These are phyloP conservation scores for Candida coleopterorum DNA, from an alignment of 805 yeast species.

Conservation along the genomic window DNA sequence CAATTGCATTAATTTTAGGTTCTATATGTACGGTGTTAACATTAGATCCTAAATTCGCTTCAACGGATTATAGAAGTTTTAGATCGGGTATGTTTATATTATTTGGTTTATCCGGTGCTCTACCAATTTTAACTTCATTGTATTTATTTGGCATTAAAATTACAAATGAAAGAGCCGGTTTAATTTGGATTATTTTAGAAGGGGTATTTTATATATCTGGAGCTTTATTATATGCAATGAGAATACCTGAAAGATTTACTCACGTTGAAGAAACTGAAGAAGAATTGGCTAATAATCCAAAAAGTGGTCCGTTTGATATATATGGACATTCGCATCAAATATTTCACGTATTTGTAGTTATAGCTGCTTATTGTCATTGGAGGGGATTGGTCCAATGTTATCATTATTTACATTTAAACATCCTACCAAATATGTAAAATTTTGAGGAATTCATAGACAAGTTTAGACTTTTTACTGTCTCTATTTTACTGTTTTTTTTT, in stretches of 20 bases:
- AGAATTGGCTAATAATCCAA: constrained; percentile 10
- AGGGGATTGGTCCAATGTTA: constrained; percentile 57
- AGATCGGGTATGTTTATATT: constrained; percentile 74
- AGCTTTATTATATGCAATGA: constrained; percentile 69
- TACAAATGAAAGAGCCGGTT: constrained; percentile 47
- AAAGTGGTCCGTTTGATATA: constrained; percentile 46
- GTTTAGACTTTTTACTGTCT: not conserved
- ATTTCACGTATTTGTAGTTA: constrained; percentile 71
- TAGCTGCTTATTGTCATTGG: constrained; percentile 74
- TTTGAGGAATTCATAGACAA: not conserved
- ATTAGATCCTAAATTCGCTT: constrained; percentile 59
- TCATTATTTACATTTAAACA: constrained; percentile 36
- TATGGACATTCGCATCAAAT: constrained; percentile 84
- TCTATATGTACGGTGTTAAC: constrained; percentile 58
- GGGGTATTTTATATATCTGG: constrained; percentile 75
- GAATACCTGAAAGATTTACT: constrained; percentile 68
- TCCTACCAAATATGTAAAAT: constrained; percentile 2
- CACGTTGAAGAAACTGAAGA: constrained; percentile 20
- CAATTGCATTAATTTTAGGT: constrained; percentile 53
- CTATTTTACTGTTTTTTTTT: too few relatives aligned
- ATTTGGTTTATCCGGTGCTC: constrained; percentile 73
- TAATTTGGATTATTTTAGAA: constrained; percentile 62
- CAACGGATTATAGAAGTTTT: constrained; percentile 66
- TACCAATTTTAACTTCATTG: constrained; percentile 62
- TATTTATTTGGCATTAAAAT: constrained; percentile 44